phyloP scores from a whole-genome alignment of 768 basidiomycete genomes.

The Clitopilus passeckerianus region DNA sequence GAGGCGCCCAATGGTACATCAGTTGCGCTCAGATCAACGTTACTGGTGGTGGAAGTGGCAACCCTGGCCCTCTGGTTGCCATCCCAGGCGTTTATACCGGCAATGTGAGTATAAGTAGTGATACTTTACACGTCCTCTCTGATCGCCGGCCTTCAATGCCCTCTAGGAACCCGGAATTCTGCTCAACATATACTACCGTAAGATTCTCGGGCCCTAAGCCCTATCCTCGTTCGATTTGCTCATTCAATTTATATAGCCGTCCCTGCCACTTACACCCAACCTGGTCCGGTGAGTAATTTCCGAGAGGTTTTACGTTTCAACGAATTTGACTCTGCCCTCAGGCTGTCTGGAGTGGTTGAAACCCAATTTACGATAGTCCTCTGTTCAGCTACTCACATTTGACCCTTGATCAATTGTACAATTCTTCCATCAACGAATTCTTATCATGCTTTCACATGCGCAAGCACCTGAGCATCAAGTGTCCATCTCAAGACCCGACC shows the following conservation, averaged over 20 bases:
- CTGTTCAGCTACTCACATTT: too few relatives aligned
- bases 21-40: constrained; percentile 15
- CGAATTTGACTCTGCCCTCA: neutral
- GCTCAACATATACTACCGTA: constrained; percentile 9
- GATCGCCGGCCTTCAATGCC: neutral
- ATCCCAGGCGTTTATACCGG: constrained; percentile 14
- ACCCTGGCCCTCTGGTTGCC: constrained; percentile 9
- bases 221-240: neutral
- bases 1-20: constrained; percentile 15
- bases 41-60: constrained; percentile 13
- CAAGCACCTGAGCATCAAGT: too few relatives aligned
- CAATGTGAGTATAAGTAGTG: neutral
- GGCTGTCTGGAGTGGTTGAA: neutral
- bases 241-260: constrained; percentile 3
- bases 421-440: too few relatives aligned
- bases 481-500: too few relatives aligned
- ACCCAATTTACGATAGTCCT: neutral
- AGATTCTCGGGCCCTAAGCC: too few relatives aligned
- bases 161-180: constrained; percentile 8
- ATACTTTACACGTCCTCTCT: neutral
- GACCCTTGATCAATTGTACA: too few relatives aligned
- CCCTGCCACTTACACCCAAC: constrained; percentile 8
- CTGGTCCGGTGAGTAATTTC: constrained; percentile 7
- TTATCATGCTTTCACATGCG: too few relatives aligned
- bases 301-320: neutral